These are phyloP conservation scores for Vararia minispora DNA, from an alignment of 768 basidiomycete genomes.

Conservation along the genomic window DNA sequence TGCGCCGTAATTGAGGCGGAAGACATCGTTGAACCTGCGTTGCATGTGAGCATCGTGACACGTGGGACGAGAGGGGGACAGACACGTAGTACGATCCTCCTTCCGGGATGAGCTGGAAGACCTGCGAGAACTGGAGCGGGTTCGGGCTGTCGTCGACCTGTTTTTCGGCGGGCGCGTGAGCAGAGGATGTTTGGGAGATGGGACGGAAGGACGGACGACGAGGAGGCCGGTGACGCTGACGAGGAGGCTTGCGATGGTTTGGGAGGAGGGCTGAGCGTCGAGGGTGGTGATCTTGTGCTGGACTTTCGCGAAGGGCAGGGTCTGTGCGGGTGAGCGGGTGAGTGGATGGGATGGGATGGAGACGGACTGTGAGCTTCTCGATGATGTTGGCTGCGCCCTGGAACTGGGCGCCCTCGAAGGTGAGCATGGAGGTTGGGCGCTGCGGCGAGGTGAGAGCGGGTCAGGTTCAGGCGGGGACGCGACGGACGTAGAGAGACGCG, in stretches of 20 bases:
- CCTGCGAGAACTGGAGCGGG: constrained; percentile 84
- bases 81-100: constrained; percentile 75
- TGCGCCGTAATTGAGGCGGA: constrained; percentile 76
- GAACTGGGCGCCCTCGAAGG: constrained; percentile 58
- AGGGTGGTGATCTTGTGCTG: constrained; percentile 70
- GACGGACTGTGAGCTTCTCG: constrained; percentile 62
- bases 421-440: constrained; percentile 77
- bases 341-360: not conserved
- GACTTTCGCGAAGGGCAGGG: constrained; percentile 73
- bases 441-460: constrained; percentile 24
- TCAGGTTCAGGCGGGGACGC: constrained; percentile 17
- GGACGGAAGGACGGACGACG: constrained; percentile 33
- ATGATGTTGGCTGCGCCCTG: constrained; percentile 44
- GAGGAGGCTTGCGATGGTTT: constrained; percentile 42
- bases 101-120: constrained; percentile 85
- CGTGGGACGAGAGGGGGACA: constrained; percentile 20
- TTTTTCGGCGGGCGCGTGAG: not conserved
- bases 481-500: constrained; percentile 65
- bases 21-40: constrained; percentile 73
- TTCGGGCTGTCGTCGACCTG: constrained; percentile 76
- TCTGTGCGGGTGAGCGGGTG: constrained; percentile 20
- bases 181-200: not conserved
- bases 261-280: constrained; percentile 80
- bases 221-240: constrained; percentile 88
- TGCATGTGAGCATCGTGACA: constrained; percentile 5